These are phyloP conservation scores for Zizania palustris DNA, from an alignment of 202 grass and related monocot genomes.

Conservation along the genomic window DNA sequence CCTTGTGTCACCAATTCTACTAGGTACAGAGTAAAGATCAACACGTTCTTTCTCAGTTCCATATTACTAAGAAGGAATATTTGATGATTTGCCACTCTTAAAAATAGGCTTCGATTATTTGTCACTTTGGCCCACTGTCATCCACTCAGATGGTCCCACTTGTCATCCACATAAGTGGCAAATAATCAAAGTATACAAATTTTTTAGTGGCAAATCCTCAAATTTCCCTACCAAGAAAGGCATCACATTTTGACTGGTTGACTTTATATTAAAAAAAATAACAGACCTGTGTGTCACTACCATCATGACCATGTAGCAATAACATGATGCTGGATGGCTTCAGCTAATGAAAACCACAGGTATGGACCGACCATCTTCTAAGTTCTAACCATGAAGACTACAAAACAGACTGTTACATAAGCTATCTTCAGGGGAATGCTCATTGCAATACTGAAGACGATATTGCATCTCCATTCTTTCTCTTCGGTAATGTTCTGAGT, in stretches of 20 bases:
- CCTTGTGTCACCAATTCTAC: not conserved
- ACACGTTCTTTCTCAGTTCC: not conserved
- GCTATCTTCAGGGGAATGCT: conserved; percentile 49
- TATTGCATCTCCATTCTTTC: conserved; percentile 64
- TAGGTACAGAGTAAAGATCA: not conserved
- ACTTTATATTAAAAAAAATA: conserved; percentile 30
- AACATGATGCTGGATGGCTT: conserved; percentile 20
- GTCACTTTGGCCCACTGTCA: no score
- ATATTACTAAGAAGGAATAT: no score
- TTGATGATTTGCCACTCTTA: no score
- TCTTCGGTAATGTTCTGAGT: conserved; percentile 57
- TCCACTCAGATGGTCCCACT: no score
- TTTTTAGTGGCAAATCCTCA: no score
- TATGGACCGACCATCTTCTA: conserved; percentile 22
- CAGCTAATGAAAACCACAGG: not conserved
- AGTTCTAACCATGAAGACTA: conserved; percentile 42
- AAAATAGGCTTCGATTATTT: no score
- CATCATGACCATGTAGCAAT: conserved; percentile 26
- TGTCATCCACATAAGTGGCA: no score
- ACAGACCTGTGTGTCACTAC: conserved; percentile 5
- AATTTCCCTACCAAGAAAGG: no score
- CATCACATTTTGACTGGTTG: not conserved
- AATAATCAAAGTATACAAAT: no score
- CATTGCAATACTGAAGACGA: conserved; percentile 45
- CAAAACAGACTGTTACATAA: conserved; percentile 72